phyloP scores from a whole-genome alignment of 2,329 filamentous ascomycete species.

The Arachnomyces sp. region DNA sequence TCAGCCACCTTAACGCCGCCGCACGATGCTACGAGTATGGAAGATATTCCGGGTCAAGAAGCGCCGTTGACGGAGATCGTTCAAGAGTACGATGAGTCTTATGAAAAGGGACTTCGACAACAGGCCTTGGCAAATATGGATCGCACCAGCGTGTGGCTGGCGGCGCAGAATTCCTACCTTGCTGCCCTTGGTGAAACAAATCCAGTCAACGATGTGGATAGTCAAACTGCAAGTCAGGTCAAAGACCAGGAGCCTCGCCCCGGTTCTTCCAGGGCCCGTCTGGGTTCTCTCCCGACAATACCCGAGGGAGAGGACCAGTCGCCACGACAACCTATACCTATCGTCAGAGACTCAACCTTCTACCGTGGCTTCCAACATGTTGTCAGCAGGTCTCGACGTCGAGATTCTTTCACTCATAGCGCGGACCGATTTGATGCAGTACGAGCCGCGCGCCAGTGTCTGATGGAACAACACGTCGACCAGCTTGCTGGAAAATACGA shows the following conservation, averaged over 20 bases:
- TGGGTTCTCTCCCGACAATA: constrained; percentile 22
- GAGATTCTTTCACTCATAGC: constrained; percentile 77
- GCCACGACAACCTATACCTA: constrained; percentile 29
- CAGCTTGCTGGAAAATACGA: constrained; percentile 81
- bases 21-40: constrained; percentile 19
- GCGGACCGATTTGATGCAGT: constrained; percentile 80
- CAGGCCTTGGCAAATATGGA: constrained; percentile 66
- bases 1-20: constrained; percentile 20
- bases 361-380: constrained; percentile 78
- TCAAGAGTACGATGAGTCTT: constrained; percentile 65
- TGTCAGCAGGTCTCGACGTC: constrained; percentile 54
- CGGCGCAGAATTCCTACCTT: constrained; percentile 71
- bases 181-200: constrained; percentile 54
- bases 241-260: neutral
- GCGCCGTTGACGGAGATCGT: constrained; percentile 57
- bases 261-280: constrained; percentile 3
- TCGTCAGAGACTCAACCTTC: constrained; percentile 67
- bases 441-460: constrained; percentile 70
- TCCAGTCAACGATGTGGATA: constrained; percentile 39
- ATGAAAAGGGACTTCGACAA: constrained; percentile 63
- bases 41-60: constrained; percentile 33
- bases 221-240: constrained; percentile 12
- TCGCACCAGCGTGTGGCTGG: constrained; percentile 77
- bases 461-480: constrained; percentile 64
- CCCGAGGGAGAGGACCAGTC: constrained; percentile 33